These are phyloP conservation scores for Macrotyloma uniflorum DNA, from an alignment of 306 rosid species.

Conservation along the genomic window DNA sequence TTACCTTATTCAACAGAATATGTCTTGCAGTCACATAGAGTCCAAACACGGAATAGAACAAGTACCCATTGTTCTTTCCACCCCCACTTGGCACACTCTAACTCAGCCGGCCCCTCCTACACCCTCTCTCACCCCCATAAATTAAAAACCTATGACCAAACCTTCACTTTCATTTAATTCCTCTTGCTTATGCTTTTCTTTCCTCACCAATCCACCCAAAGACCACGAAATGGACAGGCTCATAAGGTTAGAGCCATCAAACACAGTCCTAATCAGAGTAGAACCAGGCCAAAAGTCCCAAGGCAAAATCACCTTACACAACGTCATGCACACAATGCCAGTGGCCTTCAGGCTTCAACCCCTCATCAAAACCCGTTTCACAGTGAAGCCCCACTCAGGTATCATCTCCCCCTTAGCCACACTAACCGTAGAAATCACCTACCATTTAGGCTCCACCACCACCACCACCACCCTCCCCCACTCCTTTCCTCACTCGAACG, in stretches of 20 bases:
- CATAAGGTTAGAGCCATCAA: slow-evolving; percentile 82
- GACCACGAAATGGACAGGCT: slow-evolving; percentile 68
- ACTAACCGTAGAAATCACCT: slow-evolving; percentile 58
- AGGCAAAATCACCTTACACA: slow-evolving; percentile 63
- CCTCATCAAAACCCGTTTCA: slow-evolving; percentile 61
- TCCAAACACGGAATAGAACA: slow-evolving; percentile 53
- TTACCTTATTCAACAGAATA: no score
- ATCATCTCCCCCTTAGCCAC: slow-evolving; percentile 80
- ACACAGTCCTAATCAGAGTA: slow-evolving; percentile 55
- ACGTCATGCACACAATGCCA: slow-evolving; percentile 96
- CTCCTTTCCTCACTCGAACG: slow-evolving; percentile 61
- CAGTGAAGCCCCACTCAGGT: slow-evolving; percentile 69
- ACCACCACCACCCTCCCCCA: slow-evolving; percentile 51
- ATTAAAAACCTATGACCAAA: slow-evolving; percentile 7
- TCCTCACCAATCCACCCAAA: background rate
- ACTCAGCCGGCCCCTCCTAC: slow-evolving; percentile 56
- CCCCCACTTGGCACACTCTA: slow-evolving; percentile 68
- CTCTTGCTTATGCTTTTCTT: slow-evolving; percentile 8
- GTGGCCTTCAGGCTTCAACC: slow-evolving; percentile 86
- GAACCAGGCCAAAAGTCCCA: slow-evolving; percentile 64
- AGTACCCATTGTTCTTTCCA: slow-evolving; percentile 73
- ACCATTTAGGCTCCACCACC: slow-evolving; percentile 46
- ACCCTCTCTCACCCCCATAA: background rate
- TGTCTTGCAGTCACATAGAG: no score
- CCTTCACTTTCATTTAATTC: slow-evolving; percentile 35